Evolutionary conservation across 331 rosid species (phyloP).

Genomic region (Pyracantha coccinea): DNA sequence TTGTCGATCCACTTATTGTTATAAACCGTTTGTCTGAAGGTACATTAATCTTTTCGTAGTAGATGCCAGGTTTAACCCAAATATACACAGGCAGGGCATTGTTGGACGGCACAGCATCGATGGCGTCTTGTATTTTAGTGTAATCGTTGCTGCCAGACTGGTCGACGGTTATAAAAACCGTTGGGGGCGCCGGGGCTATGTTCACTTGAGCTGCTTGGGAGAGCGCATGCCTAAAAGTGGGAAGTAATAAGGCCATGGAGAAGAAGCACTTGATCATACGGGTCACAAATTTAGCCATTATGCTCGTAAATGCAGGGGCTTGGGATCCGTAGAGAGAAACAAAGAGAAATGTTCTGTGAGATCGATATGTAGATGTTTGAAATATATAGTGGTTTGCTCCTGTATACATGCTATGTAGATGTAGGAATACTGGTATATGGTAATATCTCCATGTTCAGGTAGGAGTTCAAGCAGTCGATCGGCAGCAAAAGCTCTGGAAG

Average conservation of each 20-base stretch:
- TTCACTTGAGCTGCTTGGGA: neutral
- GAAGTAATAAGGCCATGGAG: neutral
- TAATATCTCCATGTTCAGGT: too few species aligned
- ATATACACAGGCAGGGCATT: constrained; percentile 27
- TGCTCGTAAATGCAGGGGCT: neutral
- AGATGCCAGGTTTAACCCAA: neutral
- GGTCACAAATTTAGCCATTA: neutral
- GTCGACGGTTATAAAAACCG: constrained; percentile 19
- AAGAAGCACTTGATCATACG: neutral
- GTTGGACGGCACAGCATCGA: constrained; percentile 32
- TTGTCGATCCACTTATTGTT: neutral
- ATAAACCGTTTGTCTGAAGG: neutral
- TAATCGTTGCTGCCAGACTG: constrained; percentile 30
- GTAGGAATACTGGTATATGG: too few species aligned
- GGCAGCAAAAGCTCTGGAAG: too few species aligned
- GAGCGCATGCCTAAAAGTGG: neutral
- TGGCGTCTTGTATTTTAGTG: constrained; percentile 37
- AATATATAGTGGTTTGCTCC: too few species aligned
- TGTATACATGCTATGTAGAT: too few species aligned
- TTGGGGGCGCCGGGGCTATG: neutral
- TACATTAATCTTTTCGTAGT: neutral
- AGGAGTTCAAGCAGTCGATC: too few species aligned
- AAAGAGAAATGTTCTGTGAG: neutral
- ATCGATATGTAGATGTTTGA: too few species aligned
- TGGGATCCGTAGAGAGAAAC: neutral